Evolutionary conservation across 225 moss, liverwort and hornwort species (phyloP).

Genomic region (Physcomitrellopsis africana): DNA sequence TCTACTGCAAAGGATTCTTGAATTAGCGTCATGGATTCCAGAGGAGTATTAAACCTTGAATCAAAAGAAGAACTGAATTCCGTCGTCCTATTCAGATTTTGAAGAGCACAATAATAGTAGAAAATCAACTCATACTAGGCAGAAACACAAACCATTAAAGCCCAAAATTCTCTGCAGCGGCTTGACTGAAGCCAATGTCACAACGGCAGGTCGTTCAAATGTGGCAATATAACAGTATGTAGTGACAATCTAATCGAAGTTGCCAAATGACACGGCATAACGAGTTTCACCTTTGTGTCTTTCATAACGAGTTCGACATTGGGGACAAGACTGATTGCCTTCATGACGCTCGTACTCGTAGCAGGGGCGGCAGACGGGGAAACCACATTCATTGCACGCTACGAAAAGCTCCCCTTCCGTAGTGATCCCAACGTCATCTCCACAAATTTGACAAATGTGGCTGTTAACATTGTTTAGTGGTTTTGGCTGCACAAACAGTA

Average conservation of each 20-base stretch:
- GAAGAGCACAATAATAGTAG: conserved; percentile 1
- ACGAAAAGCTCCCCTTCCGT: conserved; percentile 76
- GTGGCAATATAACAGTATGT: too few species aligned
- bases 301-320: conserved; percentile 76
- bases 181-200: background rate
- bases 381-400: conserved; percentile 84
- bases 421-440: conserved; percentile 66
- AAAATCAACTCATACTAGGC: background rate
- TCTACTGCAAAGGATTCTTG: background rate
- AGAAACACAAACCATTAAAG: background rate
- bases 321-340: conserved; percentile 77
- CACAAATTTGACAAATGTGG: conserved; percentile 76
- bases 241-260: background rate
- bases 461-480: conserved; percentile 65
- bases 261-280: background rate
- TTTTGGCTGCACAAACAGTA: conserved; percentile 53
- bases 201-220: background rate
- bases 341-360: conserved; percentile 88
- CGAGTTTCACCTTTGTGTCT: conserved; percentile 77
- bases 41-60: background rate
- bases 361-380: conserved; percentile 80
- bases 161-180: conserved; percentile 16
- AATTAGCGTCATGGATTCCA: too few species aligned
- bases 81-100: background rate
- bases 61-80: background rate